These are phyloP conservation scores for Cichorium intybus DNA, from an alignment of 140 eudicot species.

Conservation along the genomic window DNA sequence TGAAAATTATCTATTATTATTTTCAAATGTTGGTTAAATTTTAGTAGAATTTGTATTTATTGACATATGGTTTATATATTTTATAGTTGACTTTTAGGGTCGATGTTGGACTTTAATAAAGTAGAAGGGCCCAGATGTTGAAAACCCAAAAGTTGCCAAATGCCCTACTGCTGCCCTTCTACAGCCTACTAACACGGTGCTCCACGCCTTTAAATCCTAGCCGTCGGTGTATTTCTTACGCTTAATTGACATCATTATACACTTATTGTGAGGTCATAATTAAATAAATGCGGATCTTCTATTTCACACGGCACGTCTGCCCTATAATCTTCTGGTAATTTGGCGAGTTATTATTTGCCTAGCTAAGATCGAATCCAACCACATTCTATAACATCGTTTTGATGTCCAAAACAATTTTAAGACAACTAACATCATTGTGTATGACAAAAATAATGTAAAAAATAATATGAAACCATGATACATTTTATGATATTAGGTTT, in stretches of 20 bases:
- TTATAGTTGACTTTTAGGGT: conserved; percentile 28
- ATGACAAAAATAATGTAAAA: too few relatives aligned
- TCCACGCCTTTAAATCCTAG: conserved; percentile 27
- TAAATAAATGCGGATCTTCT: too few relatives aligned
- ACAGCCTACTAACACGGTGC: conserved; percentile 27
- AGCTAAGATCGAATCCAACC: too few relatives aligned
- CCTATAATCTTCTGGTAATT: not conserved
- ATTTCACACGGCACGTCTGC: too few relatives aligned
- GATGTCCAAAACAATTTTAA: too few relatives aligned
- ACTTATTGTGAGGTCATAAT: conserved; percentile 7
- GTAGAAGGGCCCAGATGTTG: conserved; percentile 33
- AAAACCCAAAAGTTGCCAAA: conserved; percentile 19
- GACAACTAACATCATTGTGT: too few relatives aligned
- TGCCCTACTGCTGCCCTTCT: not conserved
- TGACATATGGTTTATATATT: conserved; percentile 14
- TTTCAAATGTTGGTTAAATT: too few relatives aligned
- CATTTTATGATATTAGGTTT: too few relatives aligned
- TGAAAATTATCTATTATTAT: too few relatives aligned
- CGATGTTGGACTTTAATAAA: conserved; percentile 28
- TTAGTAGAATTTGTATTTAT: not conserved
- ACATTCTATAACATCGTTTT: too few relatives aligned
- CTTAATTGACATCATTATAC: conserved; percentile 21
- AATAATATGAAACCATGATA: too few relatives aligned
- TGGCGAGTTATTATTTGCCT: too few relatives aligned
- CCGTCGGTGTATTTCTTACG: conserved; percentile 21